phyloP scores from a whole-genome alignment of 495 filamentous ascomycete species.

The Baudoinia panamericana region DNA sequence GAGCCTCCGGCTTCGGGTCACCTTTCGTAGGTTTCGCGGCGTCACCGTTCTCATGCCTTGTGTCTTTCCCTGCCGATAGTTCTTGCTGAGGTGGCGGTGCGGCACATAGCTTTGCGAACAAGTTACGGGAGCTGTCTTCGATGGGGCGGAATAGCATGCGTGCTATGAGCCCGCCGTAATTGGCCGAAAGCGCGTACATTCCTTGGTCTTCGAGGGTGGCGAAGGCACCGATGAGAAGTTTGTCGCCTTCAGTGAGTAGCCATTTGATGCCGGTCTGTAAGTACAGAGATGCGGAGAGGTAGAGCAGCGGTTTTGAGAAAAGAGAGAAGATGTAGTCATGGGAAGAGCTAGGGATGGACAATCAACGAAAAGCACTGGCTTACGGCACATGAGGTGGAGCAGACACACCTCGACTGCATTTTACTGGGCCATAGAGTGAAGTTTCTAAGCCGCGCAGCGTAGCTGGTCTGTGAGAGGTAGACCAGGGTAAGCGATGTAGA shows the following conservation, averaged over 20 bases:
- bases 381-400: slow-evolving; percentile 5
- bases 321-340: slow-evolving; percentile 43
- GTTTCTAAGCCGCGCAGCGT: slow-evolving; percentile 13
- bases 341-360: slow-evolving; percentile 20
- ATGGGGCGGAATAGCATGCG: slow-evolving; percentile 88
- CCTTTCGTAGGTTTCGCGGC: background rate
- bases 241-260: slow-evolving; percentile 85
- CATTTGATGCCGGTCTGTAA: slow-evolving; percentile 84
- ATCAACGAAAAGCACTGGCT: slow-evolving; percentile 13
- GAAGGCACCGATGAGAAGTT: slow-evolving; percentile 66
- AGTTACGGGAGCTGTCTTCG: slow-evolving; percentile 76
- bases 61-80: slow-evolving; percentile 20
- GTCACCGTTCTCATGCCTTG: slow-evolving; percentile 5
- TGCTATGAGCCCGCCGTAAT: slow-evolving; percentile 85
- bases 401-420: slow-evolving; percentile 37
- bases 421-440: slow-evolving; percentile 32
- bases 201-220: slow-evolving; percentile 70
- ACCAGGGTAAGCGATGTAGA: slow-evolving; percentile 51
- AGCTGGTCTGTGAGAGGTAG: slow-evolving; percentile 36
- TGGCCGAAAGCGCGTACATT: slow-evolving; percentile 83
- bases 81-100: slow-evolving; percentile 28
- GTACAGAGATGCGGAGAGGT: slow-evolving; percentile 62
- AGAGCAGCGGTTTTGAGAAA: slow-evolving; percentile 53
- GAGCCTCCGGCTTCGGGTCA: too few species aligned
- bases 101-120: slow-evolving; percentile 60